Conservation (phyloP, 208 protist genomes). For the Phytomonas sp. region DNA sequence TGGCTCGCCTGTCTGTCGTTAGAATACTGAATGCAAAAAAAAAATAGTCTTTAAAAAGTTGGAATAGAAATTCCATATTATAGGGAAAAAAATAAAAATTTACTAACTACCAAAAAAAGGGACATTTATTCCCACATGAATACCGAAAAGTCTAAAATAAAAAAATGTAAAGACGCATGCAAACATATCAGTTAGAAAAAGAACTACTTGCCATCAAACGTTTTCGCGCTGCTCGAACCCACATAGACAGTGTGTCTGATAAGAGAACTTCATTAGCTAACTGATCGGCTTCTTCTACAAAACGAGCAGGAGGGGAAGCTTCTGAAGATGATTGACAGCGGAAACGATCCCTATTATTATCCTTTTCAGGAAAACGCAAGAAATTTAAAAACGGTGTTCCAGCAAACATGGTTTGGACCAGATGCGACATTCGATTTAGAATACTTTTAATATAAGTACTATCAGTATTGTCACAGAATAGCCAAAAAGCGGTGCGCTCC, state of each 20-base stretch:
- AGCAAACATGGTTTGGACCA: neutral
- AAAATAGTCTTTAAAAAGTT: neutral
- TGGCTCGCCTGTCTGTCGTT: neutral
- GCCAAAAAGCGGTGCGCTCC: slow-evolving; percentile 34
- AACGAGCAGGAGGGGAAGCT: neutral
- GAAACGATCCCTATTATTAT: neutral
- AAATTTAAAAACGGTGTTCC: slow-evolving; percentile 9
- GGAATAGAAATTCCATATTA: neutral
- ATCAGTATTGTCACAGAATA: slow-evolving; percentile 11
- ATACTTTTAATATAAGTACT: neutral
- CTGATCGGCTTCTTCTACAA: neutral
- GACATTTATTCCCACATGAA: neutral
- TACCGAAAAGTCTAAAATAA: neutral
- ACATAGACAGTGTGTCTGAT: neutral
- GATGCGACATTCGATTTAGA: neutral
- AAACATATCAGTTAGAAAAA: neutral
- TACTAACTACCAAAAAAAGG: slow-evolving; percentile 3
- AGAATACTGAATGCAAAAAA: neutral
- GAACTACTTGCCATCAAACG: neutral
- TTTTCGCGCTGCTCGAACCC: neutral
- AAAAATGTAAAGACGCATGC: neutral
- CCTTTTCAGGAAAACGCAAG: slow-evolving; percentile 1
- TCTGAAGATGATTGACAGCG: neutral
- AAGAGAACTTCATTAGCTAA: neutral
- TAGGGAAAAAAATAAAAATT: neutral